Percentiles rank a stretch among this genome's conserved stretches.
phyloP scores from a whole-genome alignment of 805 yeast species.

The Kodamaea fukazawae region DNA sequence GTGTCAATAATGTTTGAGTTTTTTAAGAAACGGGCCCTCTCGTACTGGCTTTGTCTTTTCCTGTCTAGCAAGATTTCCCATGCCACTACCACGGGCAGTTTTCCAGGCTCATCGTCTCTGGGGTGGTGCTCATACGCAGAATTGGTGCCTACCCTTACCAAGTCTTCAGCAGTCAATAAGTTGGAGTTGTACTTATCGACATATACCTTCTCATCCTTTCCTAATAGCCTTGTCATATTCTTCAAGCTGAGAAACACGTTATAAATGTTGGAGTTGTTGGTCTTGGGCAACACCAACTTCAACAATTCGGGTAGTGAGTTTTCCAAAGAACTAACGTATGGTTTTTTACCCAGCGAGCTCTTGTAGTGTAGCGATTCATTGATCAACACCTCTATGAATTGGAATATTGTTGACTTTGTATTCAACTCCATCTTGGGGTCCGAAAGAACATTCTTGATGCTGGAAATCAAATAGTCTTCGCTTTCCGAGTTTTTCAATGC shows the following conservation, averaged over 20 bases:
- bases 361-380: conserved; percentile 34
- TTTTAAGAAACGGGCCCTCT: conserved; percentile 40
- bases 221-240: conserved; percentile 36
- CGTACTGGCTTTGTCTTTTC: conserved; percentile 51
- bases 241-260: conserved; percentile 36
- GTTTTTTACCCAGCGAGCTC: conserved; percentile 36
- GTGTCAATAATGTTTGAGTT: conserved; percentile 24
- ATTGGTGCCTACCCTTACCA: background rate
- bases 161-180: conserved; percentile 37
- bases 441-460: conserved; percentile 59
- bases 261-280: conserved; percentile 35
- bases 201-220: conserved; percentile 25
- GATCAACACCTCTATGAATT: conserved; percentile 64
- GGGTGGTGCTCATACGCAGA: conserved; percentile 19
- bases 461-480: conserved; percentile 66
- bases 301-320: conserved; percentile 34
- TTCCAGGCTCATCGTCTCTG: conserved; percentile 6
- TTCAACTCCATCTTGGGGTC: conserved; percentile 52
- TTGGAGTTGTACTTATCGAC: conserved; percentile 29
- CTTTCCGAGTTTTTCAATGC: conserved; percentile 56
- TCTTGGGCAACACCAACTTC: conserved; percentile 33
- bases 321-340: conserved; percentile 35
- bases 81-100: conserved; percentile 34
- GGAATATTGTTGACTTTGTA: conserved; percentile 62
- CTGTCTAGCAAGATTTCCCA: conserved; percentile 49